These are phyloP conservation scores for Phytophthora hybrid DNA, from an alignment of 352 stramenopile species.

Conservation along the genomic window DNA sequence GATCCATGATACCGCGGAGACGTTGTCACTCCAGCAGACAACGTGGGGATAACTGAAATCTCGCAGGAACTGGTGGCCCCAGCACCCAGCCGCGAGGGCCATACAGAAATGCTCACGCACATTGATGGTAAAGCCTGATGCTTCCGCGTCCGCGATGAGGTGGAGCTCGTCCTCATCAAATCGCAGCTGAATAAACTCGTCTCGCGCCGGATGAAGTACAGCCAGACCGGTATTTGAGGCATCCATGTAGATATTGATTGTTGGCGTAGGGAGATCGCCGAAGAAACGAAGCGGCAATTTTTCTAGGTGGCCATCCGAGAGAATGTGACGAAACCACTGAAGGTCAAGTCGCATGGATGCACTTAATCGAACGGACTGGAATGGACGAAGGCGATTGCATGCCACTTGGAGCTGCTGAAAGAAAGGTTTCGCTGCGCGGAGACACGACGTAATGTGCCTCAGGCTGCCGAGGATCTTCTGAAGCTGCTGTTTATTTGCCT, in stretches of 20 bases:
- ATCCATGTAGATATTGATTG: slow-evolving; percentile 27
- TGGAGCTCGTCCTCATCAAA: slow-evolving; percentile 12
- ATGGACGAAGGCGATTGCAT: slow-evolving; percentile 2
- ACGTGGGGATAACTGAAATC: slow-evolving; percentile 13
- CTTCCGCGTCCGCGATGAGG: neutral
- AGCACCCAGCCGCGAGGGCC: slow-evolving; percentile 1
- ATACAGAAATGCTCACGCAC: slow-evolving; percentile 30
- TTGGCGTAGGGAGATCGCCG: neutral
- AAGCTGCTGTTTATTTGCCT: slow-evolving; percentile 9
- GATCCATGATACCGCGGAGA: neutral
- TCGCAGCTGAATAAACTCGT: slow-evolving; percentile 18
- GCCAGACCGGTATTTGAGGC: slow-evolving; percentile 3
- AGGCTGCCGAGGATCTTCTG: slow-evolving; percentile 39
- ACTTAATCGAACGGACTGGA: neutral
- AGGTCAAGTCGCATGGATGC: neutral
- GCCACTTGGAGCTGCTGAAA: slow-evolving; percentile 13
- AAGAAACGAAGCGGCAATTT: slow-evolving; percentile 18
- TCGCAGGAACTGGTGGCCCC: neutral
- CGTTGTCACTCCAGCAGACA: slow-evolving; percentile 25
- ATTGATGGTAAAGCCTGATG: slow-evolving; percentile 17
- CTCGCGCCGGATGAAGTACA: slow-evolving; percentile 7
- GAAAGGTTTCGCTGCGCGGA: slow-evolving; percentile 22
- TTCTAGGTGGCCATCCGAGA: slow-evolving; percentile 14
- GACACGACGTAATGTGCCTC: slow-evolving; percentile 27
- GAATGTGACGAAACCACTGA: slow-evolving; percentile 9